phyloP scores from a whole-genome alignment of 306 rosid genomes.

The Casuarina cunninghamiana region DNA sequence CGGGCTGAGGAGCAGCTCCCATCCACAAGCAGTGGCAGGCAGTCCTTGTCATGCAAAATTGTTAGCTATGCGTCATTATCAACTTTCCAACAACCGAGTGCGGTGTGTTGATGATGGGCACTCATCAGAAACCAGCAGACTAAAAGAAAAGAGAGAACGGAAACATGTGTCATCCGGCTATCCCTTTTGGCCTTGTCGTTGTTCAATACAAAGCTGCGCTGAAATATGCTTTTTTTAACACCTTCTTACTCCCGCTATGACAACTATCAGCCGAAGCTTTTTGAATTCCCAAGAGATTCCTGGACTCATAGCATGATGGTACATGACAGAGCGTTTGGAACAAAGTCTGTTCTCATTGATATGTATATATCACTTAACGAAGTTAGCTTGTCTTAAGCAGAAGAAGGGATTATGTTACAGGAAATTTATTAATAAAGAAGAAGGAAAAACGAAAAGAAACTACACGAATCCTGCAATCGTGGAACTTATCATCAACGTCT shows the following conservation, averaged over 20 bases:
- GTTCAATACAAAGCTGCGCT: slow-evolving; percentile 2
- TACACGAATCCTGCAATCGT: neutral
- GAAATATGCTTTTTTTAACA: neutral
- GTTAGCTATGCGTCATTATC: slow-evolving; percentile 15
- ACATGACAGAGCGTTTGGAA: neutral
- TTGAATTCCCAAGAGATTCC: neutral
- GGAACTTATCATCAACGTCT: neutral
- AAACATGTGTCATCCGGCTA: slow-evolving; percentile 1
- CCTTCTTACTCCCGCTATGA: neutral
- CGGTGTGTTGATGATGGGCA: slow-evolving; percentile 11
- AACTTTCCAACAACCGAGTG: slow-evolving; percentile 42
- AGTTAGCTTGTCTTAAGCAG: neutral
- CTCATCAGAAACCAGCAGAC: neutral
- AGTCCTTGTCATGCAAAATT: neutral
- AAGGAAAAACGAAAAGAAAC: neutral
- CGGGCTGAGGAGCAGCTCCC: neutral
- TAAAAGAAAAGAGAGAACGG: neutral
- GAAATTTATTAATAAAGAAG: no score
- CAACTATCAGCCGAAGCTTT: neutral
- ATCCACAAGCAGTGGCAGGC: slow-evolving; percentile 12
- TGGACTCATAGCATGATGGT: neutral
- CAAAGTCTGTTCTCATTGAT: neutral
- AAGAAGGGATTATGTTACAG: neutral
- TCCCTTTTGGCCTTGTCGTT: neutral
- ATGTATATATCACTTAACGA: neutral